phyloP scores from a whole-genome alignment of 257 asterid genomes.

The Mentha longifolia region DNA sequence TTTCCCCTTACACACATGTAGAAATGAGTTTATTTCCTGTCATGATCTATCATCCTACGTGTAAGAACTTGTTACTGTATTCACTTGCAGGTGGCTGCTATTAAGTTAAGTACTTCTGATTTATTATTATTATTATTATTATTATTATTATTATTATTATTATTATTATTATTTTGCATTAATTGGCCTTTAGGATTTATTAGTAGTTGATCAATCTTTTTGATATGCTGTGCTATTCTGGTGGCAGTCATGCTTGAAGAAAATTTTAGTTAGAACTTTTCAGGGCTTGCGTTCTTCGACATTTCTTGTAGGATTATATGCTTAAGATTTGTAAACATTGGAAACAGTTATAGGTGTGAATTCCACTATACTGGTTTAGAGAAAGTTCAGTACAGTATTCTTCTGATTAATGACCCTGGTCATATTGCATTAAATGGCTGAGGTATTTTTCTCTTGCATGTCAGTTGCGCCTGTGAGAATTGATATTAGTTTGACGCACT shows the following conservation, averaged over 20 bases:
- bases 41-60: constrained; percentile 1
- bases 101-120: neutral
- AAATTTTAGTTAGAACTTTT: constrained; percentile 9
- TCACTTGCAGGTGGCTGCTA: constrained; percentile 11
- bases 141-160: too few relatives aligned
- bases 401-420: neutral
- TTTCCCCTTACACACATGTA: neutral
- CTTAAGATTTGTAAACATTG: neutral
- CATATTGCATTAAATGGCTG: neutral
- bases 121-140: too few relatives aligned
- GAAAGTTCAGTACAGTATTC: neutral
- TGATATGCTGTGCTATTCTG: neutral
- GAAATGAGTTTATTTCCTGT: constrained; percentile 21
- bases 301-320: neutral
- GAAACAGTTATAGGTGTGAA: constrained; percentile 14
- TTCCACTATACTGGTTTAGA: neutral
- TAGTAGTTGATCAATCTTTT: constrained; percentile 1
- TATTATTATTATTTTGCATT: neutral
- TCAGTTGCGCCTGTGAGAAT: neutral
- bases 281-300: neutral
- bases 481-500: constrained; percentile 14
- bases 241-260: constrained; percentile 11
- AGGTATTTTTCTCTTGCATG: neutral
- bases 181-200: constrained; percentile 4
- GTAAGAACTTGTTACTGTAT: constrained; percentile 10